Evolutionary conservation across 108 stramenopile species (phyloP).

Genomic region (Cyclostephanos invisitatus): DNA sequence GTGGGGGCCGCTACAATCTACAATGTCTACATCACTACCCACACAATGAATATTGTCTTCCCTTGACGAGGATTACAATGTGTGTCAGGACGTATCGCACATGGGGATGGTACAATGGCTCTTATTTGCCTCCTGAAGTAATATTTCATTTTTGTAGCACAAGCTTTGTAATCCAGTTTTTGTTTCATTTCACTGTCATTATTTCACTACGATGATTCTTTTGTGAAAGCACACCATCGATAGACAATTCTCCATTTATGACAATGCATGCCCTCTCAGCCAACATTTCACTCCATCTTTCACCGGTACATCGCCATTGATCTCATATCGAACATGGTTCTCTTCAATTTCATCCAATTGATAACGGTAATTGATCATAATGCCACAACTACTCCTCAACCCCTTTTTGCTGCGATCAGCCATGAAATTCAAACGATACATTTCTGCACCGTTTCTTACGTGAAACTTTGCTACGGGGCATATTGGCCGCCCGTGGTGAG

Average conservation of each 20-base stretch:
- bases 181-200: too few relatives aligned
- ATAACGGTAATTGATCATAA: constrained; percentile 91
- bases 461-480: constrained; percentile 89
- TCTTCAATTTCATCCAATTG: constrained; percentile 59
- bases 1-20: too few relatives aligned
- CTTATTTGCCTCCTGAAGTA: too few relatives aligned
- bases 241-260: background rate
- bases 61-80: too few relatives aligned
- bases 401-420: constrained; percentile 75
- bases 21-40: too few relatives aligned
- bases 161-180: too few relatives aligned
- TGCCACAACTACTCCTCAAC: constrained; percentile 64
- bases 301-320: constrained; percentile 33
- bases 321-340: constrained; percentile 48
- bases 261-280: constrained; percentile 11
- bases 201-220: too few relatives aligned
- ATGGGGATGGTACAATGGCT: too few relatives aligned
- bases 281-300: constrained; percentile 33
- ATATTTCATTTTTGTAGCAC: too few relatives aligned
- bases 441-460: constrained; percentile 79
- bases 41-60: too few relatives aligned
- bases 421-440: constrained; percentile 68
- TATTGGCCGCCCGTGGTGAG: constrained; percentile 70
- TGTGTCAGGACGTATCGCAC: too few relatives aligned
- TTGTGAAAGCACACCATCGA: too few relatives aligned